phyloP scores from a whole-genome alignment of 176 grass and related monocot species.

The Avena atlantica region DNA sequence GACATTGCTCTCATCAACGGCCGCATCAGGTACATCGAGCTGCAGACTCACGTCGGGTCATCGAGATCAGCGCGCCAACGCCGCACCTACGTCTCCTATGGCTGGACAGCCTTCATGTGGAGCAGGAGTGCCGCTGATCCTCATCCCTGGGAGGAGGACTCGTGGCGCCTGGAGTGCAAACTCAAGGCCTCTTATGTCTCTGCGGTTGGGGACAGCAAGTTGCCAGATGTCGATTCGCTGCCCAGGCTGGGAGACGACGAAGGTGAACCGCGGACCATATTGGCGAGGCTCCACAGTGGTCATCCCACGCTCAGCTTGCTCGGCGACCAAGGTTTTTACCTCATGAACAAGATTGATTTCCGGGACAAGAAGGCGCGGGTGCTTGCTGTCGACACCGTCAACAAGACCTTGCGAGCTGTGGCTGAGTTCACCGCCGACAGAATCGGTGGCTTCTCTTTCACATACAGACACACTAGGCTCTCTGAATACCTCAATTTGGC shows the following conservation, averaged over 20 bases:
- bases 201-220: not conserved
- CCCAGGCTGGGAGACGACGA: not conserved
- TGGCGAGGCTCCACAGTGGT: not conserved
- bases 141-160: constrained; percentile 6
- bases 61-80: not conserved
- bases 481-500: not conserved
- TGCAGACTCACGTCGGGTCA: not conserved
- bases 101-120: not conserved
- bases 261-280: not conserved
- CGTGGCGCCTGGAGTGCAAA: not conserved
- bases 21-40: not conserved
- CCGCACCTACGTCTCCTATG: not conserved
- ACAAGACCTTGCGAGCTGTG: not conserved
- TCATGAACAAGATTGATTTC: not conserved
- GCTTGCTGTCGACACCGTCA: not conserved
- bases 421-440: not conserved
- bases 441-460: not conserved
- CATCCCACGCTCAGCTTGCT: not conserved
- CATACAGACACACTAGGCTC: not conserved
- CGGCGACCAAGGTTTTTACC: not conserved
- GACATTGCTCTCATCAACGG: not conserved
- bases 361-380: not conserved
- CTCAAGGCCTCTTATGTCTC: not conserved
- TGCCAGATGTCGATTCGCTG: not conserved
- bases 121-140: not conserved